Base-by-base conservation (phyloP, 2,329 filamentous ascomycete species). In the Chaetomiaceae sp. region DNA sequence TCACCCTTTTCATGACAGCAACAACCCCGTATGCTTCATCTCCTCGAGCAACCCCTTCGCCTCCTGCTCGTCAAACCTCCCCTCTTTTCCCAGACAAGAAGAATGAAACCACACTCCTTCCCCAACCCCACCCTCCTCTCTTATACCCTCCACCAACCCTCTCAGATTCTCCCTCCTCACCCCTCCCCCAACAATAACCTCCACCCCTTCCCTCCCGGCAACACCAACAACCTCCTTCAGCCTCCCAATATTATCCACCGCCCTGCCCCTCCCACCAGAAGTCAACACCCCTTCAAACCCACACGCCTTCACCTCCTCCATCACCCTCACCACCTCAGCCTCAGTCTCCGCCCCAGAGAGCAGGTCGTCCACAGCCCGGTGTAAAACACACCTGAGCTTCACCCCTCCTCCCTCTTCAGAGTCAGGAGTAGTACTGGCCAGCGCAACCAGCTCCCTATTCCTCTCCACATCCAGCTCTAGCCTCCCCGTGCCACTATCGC, bases 321-420 rank as follows among this genome's bases (percentile, higher is more conserved):
- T 62, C 1, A 66, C 66, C 2, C 53, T 37, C 20, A 15, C 45
- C 14, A 31, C 27, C 20, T 27, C 27, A 9, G 29, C n/a, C 1
- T 55, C 59, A 14, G 52, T 54, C 22, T 48, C 56, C 37, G 58
- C 27, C 15, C 7, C 47, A 5, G 56, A 65, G 3, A 77, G 60
- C 11, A 81, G 66, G 17, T 71, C 68, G 61, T 83, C 80, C 54
- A 81, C 80, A 2, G 80, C 80, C 15, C 80, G 74, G 64, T 82
- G 79, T 57, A 83, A 78, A n/a, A 80, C 72, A 57, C 75, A 76
- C 15, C 11, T 20, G 7, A 49, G 14, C 27, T 12, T 9, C 4
- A 34, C 38, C 34, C 34, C 14, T 5, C 23, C 17, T 19, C 22
- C 12, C 57, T n/a, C n/a, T n/a, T n/a, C n/a, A n/a, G n/a, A n/a